Base-by-base conservation (phyloP, 2,329 filamentous ascomycete species). In the Corynespora cassiicola region DNA sequence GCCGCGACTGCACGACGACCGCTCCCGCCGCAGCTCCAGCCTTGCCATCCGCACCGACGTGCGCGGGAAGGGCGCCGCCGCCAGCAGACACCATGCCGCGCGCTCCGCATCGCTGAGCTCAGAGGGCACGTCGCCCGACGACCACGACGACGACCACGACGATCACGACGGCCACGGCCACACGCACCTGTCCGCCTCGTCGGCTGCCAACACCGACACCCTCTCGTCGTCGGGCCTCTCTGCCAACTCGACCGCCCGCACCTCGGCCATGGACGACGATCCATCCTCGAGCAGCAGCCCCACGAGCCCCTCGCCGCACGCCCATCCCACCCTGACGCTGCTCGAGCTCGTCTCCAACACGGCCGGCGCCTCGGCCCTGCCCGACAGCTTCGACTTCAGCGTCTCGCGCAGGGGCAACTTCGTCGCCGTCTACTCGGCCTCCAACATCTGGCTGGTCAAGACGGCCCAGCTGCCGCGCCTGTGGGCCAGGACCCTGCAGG, bases 371-470 rank as follows among this genome's bases (percentile, higher is more conserved):
- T 70, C 66, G 29, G 66, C 66, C 6, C 56, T 70, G 26, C 64
- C 66, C 8, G 62, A 67, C 20, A 58, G 56, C 29, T 69, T 69
- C 39, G 63, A 63, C 46, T 66, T 70, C 42, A 63, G 52, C 25
- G 50, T 69, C 15, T 69, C 65, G 32, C 54, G 66, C 7, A 63
- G 61, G 38, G 66, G 66, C 6, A 54, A 52, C 34, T 66, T 65
- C 27, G 51, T 68, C n/a, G 63, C 61, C 11, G 57, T 69, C 3
- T 70, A 62, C 47, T 65, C 64, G 18, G 54, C 66, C 7, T 61
- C 61, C 15, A 67, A 65, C 37, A 54, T 70, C 29, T 70, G 65
- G 61, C 53, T 70, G 15, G 56, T 70, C 47, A 64, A 66, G 51
- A 61, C 65, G 12, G 45, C 54, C 11, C 58, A 65, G 37, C 50